These are phyloP conservation scores for Penicillium sp. DNA, from an alignment of 2,329 filamentous ascomycete species.

Conservation along the genomic window DNA sequence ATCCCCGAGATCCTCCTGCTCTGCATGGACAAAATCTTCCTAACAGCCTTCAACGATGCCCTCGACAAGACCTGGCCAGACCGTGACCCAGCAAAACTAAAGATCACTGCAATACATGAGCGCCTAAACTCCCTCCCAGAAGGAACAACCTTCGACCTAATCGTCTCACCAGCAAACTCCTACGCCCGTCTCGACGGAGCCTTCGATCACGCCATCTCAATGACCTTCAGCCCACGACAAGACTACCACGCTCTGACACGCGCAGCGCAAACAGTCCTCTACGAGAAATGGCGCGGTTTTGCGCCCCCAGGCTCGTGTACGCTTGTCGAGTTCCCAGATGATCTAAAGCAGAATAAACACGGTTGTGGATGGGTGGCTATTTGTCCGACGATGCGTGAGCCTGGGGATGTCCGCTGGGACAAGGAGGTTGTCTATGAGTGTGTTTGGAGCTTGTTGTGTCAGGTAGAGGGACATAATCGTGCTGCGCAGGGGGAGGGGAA, in stretches of 20 bases:
- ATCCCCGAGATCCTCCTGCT: conserved; percentile 47
- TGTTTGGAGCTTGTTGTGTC: conserved; percentile 53
- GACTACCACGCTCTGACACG: conserved; percentile 52
- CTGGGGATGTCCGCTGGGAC: conserved; percentile 50
- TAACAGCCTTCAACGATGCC: conserved; percentile 44
- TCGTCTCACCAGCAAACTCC: conserved; percentile 58
- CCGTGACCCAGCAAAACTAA: conserved; percentile 34
- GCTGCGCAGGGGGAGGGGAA: conserved; percentile 6
- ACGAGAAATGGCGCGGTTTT: conserved; percentile 51
- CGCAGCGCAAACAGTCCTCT: conserved; percentile 48
- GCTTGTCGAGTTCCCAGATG: conserved; percentile 46
- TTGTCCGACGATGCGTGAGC: conserved; percentile 56
- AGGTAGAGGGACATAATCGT: conserved; percentile 51
- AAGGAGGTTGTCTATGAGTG: conserved; percentile 56
- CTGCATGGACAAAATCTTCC: conserved; percentile 43
- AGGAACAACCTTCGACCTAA: conserved; percentile 45
- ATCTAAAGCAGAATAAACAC: conserved; percentile 44
- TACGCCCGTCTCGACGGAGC: conserved; percentile 56
- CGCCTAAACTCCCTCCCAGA: conserved; percentile 42
- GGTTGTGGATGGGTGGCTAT: conserved; percentile 49
- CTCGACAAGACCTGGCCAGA: conserved; percentile 34
- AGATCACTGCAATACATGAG: conserved; percentile 36
- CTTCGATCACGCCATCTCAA: conserved; percentile 57
- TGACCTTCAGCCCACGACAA: conserved; percentile 43
- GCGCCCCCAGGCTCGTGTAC: conserved; percentile 54